Conservation (phyloP, 2,329 filamentous ascomycete species). For the Emmonsiellopsis sp. region DNA sequence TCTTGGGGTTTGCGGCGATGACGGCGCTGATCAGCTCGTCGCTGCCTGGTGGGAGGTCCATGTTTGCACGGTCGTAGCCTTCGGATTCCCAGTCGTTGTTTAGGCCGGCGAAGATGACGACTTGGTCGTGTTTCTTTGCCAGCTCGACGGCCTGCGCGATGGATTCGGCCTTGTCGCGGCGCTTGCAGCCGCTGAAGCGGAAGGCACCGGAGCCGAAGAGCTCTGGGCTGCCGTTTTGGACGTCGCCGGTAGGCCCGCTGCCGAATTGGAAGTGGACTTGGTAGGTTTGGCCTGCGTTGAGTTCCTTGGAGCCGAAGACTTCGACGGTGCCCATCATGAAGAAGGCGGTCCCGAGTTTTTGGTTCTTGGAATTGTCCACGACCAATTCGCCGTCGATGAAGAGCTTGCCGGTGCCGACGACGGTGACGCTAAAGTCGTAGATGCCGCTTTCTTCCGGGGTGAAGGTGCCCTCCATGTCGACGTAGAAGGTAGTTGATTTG, state of each 20-base stretch:
- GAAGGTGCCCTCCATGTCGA: slow-evolving; percentile 52
- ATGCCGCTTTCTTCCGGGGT: slow-evolving; percentile 51
- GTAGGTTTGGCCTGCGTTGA: slow-evolving; percentile 54
- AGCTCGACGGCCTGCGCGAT: slow-evolving; percentile 58
- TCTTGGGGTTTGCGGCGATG: slow-evolving; percentile 57
- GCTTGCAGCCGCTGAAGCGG: slow-evolving; percentile 52
- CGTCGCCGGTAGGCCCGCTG: slow-evolving; percentile 49
- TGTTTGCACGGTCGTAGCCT: slow-evolving; percentile 51
- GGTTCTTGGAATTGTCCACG: slow-evolving; percentile 58
- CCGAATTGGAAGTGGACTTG: slow-evolving; percentile 51
- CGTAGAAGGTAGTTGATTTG: slow-evolving; percentile 47
- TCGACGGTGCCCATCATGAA: slow-evolving; percentile 57
- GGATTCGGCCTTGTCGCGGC: slow-evolving; percentile 49
- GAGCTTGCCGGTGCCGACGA: slow-evolving; percentile 57
- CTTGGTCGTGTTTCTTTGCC: slow-evolving; percentile 64
- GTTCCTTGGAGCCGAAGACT: slow-evolving; percentile 49
- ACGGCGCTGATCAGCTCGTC: slow-evolving; percentile 56
- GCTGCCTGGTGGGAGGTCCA: slow-evolving; percentile 48
- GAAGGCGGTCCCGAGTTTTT: slow-evolving; percentile 55
- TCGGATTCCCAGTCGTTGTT: slow-evolving; percentile 78
- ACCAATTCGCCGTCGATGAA: slow-evolving; percentile 54
- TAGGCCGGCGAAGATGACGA: slow-evolving; percentile 67
- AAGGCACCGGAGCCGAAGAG: slow-evolving; percentile 53
- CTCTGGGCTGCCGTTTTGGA: slow-evolving; percentile 41
- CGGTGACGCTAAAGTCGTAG: slow-evolving; percentile 59